Evolutionary conservation across 2,329 filamentous ascomycete species (phyloP).

Genomic region (Paecilomyces formosus): DNA sequence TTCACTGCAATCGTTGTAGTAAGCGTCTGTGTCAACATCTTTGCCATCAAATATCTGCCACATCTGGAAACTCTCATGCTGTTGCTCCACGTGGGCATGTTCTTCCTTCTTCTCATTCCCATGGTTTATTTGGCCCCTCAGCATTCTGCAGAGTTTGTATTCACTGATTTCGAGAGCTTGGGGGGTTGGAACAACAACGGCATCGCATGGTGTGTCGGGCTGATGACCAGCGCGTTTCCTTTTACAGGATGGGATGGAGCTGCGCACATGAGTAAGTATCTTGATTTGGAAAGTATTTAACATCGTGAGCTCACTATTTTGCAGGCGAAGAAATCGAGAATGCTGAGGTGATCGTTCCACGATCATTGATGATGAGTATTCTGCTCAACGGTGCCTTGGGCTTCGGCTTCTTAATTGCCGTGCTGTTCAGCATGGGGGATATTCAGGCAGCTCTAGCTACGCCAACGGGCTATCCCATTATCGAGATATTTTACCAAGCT

Average conservation of each 20-base stretch:
- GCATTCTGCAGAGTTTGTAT: constrained; percentile 29
- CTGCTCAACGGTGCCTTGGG: constrained; percentile 47
- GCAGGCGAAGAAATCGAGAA: constrained; percentile 37
- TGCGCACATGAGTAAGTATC: constrained; percentile 38
- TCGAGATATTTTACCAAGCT: constrained; percentile 50
- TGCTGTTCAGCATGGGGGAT: constrained; percentile 49
- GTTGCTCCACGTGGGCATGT: constrained; percentile 35
- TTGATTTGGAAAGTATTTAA: neutral
- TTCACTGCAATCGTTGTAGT: constrained; percentile 33
- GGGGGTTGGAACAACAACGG: constrained; percentile 33
- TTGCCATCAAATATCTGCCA: constrained; percentile 31
- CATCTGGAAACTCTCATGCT: constrained; percentile 33
- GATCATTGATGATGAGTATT: constrained; percentile 43
- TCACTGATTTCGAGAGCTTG: constrained; percentile 33
- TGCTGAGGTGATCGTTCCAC: constrained; percentile 44
- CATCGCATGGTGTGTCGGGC: constrained; percentile 32
- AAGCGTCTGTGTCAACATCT: constrained; percentile 36
- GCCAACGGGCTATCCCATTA: constrained; percentile 50
- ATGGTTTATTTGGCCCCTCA: constrained; percentile 35
- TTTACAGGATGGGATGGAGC: constrained; percentile 29
- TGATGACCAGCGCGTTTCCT: constrained; percentile 32
- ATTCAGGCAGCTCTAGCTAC: constrained; percentile 37
- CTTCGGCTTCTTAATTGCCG: constrained; percentile 50
- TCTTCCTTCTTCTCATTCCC: constrained; percentile 37
- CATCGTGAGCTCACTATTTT: constrained; percentile 2